phyloP scores from a whole-genome alignment of 2,329 filamentous ascomycete species.

The Ophiocordyceps sinensis region DNA sequence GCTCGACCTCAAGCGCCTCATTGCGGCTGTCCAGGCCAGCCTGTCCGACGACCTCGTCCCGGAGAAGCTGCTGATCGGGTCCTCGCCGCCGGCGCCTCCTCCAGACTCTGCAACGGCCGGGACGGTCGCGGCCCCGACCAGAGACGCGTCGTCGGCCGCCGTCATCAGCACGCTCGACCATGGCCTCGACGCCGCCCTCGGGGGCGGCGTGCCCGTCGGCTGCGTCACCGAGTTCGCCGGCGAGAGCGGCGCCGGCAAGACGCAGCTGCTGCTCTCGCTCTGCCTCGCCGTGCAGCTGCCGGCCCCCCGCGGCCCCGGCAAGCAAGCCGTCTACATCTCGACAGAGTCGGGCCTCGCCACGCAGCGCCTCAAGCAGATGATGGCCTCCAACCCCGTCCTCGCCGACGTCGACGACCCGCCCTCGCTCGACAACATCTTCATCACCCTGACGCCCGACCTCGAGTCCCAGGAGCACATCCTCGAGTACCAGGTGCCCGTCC shows the following conservation, averaged over 20 bases:
- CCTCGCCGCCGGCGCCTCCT: too few species aligned
- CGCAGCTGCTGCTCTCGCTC: constrained; percentile 76
- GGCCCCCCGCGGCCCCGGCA: constrained; percentile 52
- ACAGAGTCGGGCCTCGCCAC: constrained; percentile 82
- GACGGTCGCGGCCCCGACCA: not conserved
- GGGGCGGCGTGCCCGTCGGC: constrained; percentile 67
- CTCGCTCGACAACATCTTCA: constrained; percentile 62
- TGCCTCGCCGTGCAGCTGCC: constrained; percentile 76
- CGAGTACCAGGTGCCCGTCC: constrained; percentile 79
- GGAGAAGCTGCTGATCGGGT: constrained; percentile 3
- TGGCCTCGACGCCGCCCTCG: constrained; percentile 52
- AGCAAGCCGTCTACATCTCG: constrained; percentile 80
- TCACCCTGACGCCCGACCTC: constrained; percentile 73
- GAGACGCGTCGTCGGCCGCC: not conserved
- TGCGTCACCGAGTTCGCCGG: constrained; percentile 82
- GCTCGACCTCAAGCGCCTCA: constrained; percentile 63
- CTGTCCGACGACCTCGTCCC: constrained; percentile 46
- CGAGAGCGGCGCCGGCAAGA: constrained; percentile 90
- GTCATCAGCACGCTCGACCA: constrained; percentile 68
- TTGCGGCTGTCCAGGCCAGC: constrained; percentile 48
- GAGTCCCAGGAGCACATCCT: constrained; percentile 94
- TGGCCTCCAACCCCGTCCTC: constrained; percentile 51
- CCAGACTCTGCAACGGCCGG: too few species aligned
- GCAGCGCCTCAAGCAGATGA: constrained; percentile 64
- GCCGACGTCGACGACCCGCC: constrained; percentile 21